phyloP scores from a whole-genome alignment of 371 early-diverging fungal species.

The Chytridium lagenaria region DNA sequence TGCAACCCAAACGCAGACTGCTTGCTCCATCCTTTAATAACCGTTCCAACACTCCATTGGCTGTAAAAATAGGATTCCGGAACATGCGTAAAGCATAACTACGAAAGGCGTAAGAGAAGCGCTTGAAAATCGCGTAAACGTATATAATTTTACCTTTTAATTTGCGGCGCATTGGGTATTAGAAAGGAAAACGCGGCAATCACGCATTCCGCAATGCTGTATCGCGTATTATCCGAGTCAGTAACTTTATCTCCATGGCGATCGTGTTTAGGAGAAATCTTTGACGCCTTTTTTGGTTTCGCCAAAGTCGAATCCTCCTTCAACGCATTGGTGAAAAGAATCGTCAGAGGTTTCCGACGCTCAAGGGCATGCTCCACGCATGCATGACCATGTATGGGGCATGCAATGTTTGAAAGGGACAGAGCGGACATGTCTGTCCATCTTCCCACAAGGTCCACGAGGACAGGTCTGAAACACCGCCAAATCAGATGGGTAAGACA shows the following conservation, averaged over 20 bases:
- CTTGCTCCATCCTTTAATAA: neutral
- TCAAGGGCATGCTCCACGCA: neutral
- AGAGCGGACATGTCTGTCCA: slow-evolving; percentile 52
- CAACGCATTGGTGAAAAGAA: neutral
- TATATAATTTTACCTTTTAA: slow-evolving; percentile 61
- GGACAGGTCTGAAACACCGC: slow-evolving; percentile 72
- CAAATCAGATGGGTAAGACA: slow-evolving; percentile 51
- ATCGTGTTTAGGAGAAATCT: slow-evolving; percentile 12
- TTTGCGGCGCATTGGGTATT: slow-evolving; percentile 75
- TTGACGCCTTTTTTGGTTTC: neutral
- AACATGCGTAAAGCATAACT: slow-evolving; percentile 5
- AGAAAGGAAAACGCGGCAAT: slow-evolving; percentile 69
- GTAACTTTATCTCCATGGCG: neutral
- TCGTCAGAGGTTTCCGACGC: neutral
- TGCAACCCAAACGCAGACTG: neutral
- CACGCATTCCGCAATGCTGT: slow-evolving; percentile 26
- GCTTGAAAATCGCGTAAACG: neutral
- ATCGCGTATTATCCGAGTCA: neutral
- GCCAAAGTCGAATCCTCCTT: neutral
- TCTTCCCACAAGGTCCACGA: slow-evolving; percentile 80
- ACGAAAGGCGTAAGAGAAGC: neutral
- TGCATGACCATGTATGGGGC: slow-evolving; percentile 6
- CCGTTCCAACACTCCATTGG: neutral
- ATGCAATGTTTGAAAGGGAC: neutral
- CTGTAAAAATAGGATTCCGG: neutral